Base-by-base conservation (phyloP, 2,329 filamentous ascomycete genomes). In the Neonectria magnoliae region DNA sequence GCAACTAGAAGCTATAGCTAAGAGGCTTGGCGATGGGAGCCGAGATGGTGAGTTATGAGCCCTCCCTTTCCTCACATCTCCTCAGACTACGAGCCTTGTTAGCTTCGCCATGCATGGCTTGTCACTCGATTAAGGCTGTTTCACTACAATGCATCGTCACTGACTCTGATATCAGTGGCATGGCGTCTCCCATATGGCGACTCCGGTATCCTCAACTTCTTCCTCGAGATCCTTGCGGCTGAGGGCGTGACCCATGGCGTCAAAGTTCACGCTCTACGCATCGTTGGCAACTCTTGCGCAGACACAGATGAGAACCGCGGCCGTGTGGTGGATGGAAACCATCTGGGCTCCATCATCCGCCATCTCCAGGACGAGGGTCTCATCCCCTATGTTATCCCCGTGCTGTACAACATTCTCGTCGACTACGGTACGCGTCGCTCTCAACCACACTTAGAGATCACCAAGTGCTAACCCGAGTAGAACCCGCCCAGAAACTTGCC, bases 291-390 rank as follows among this genome's bases (percentile, higher is more conserved):
- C 73, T 85, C 86, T 10, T 90, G 87, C 66, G 88, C 88, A 20
- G 88, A 90, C 68, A 86, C 85, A 68, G 87, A 91, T 72, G 84
- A 87, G 64, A 91, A 90, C 69, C 82, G 88, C 62, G 84, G 81
- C 7, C 82, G 84, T 0, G 81, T 90, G 2, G 81, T 90, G 4
- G 78, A 82, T 0, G 81, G 82, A 14, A 81, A 81, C 51, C 80
- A 82, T 25, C 72, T 90, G 13, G 71, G 77, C 3, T 76, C 79
- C 33, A 79, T 91, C 60, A 82, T 87, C 33, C 69, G 76, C 3
- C 80, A 87, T 38, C 76, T 90, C 9, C 68, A 77, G 14, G 76
- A 86, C 41, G 82, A 86, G 53, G 75, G 77, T 0, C 68, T 89
- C 18, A 76, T 88, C 8, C 76, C 81, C 0, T 87, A 87, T 72